Base-by-base conservation (phyloP, 1,284 basidiomycete species). In the Termitomyces sp. region DNA sequence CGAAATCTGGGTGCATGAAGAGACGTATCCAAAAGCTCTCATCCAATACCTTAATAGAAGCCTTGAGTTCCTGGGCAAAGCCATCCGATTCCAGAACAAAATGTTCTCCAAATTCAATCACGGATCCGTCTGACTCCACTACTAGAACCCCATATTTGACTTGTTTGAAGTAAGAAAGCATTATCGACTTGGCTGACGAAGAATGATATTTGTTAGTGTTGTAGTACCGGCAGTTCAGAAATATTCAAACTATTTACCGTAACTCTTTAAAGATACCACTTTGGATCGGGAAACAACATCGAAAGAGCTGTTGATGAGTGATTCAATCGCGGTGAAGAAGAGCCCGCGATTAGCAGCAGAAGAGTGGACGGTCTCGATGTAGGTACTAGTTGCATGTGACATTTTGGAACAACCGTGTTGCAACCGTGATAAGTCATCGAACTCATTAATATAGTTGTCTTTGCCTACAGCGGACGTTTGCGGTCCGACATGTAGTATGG, bases 1-100 rank as follows among this genome's bases (percentile, higher is more conserved):
- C 47, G 10, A 53, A 53, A 13, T 53, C 47, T 14, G 52, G 52
- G 18, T 53, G 52, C 35, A 53, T 43, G 34, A 53, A 49, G 16
- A 53, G 46, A 1, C 46, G 52, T 33, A 49, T 40, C 46, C 46
- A 53, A 18, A 53, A 49, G 18, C 52, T 49, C 18, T 53, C 47
- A 8, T 53, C 46, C 14, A 53, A 18, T 11, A 53, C 47, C 13
- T 53, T 49, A 18, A 53, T 49, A 0, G 46, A 49, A 0, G 52
- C 46, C 30, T 38, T 49, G 18, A 53, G 47, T 5, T 43, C 43
- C 19, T 42, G 46, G 5, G 52, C 8, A 3, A 53, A 28, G 3
- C 47, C 42, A 41, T 53, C 52, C 3, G 43, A 44, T 18, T 40
- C 35, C 6, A 53, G 34, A 9, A 53, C 1, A 40, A 45, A 53